Evolutionary conservation across 2,329 filamentous ascomycete species (phyloP).

Genomic region (Zymoseptoria ardabiliae): DNA sequence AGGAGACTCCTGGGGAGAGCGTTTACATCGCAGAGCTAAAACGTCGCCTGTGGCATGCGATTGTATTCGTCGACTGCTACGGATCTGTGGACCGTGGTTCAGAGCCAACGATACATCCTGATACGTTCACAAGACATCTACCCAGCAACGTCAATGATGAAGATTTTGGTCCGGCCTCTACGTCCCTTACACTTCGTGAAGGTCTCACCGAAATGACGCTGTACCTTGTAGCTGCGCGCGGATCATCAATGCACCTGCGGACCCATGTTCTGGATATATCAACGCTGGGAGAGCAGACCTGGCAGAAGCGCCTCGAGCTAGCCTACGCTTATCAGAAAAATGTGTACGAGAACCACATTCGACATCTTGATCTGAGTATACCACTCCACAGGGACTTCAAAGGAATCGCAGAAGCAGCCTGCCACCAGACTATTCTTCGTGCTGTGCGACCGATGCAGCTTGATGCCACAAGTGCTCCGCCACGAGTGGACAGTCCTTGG

Average conservation of each 20-base stretch:
- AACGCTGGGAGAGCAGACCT: slow-evolving; percentile 15
- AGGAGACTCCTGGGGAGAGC: slow-evolving; percentile 17
- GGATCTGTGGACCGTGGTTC: slow-evolving; percentile 27
- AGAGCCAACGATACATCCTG: slow-evolving; percentile 19
- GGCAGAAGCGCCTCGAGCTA: slow-evolving; percentile 25
- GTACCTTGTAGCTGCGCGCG: slow-evolving; percentile 14
- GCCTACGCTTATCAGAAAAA: slow-evolving; percentile 19
- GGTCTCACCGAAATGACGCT: slow-evolving; percentile 27
- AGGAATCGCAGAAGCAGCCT: slow-evolving; percentile 15
- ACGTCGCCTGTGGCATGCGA: slow-evolving; percentile 26
- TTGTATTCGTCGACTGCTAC: slow-evolving; percentile 26
- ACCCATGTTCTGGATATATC: slow-evolving; percentile 12
- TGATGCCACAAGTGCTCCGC: slow-evolving; percentile 18
- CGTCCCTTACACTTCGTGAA: slow-evolving; percentile 14
- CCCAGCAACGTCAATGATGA: slow-evolving; percentile 28
- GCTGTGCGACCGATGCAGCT: slow-evolving; percentile 25
- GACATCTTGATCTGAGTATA: slow-evolving; percentile 19
- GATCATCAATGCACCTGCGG: slow-evolving; percentile 8
- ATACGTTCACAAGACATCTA: slow-evolving; percentile 18
- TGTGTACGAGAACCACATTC: slow-evolving; percentile 20
- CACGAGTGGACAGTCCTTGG: slow-evolving; percentile 26
- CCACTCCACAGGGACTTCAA: slow-evolving; percentile 19
- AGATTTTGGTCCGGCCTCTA: slow-evolving; percentile 23
- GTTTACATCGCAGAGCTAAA: slow-evolving; percentile 27
- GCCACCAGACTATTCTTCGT: slow-evolving; percentile 22